Conservation (phyloP, 805 yeast species). For the Clavispora fructus region DNA sequence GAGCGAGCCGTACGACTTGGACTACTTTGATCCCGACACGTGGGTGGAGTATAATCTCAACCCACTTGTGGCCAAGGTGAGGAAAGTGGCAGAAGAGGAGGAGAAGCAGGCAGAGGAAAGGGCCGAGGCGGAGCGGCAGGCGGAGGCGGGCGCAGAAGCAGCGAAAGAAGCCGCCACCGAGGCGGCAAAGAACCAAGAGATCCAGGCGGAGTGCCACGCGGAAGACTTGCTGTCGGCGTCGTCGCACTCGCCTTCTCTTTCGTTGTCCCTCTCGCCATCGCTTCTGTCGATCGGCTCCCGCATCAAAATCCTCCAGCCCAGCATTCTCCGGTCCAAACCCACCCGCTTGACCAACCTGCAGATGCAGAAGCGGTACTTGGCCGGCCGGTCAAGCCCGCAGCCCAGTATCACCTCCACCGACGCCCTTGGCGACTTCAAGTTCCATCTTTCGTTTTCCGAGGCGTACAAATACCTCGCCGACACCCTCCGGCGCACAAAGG, state of each 20-base stretch:
- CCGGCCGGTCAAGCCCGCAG: conserved; percentile 13
- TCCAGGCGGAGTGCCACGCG: background rate
- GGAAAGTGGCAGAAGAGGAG: conserved; percentile 22
- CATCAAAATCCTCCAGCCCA: conserved; percentile 10
- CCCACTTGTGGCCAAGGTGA: conserved; percentile 56
- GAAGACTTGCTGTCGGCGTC: background rate
- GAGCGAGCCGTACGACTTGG: conserved; percentile 55
- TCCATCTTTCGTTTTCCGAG: conserved; percentile 43
- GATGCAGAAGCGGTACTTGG: conserved; percentile 21
- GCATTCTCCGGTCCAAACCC: conserved; percentile 10
- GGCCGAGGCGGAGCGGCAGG: background rate
- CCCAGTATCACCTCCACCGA: background rate
- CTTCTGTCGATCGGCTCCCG: conserved; percentile 18
- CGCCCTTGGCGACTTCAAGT: conserved; percentile 5
- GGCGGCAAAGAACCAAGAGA: too few relatives aligned
- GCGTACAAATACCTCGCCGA: conserved; percentile 60
- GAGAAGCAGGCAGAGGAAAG: too few relatives aligned
- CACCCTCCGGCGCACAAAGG: conserved; percentile 55
- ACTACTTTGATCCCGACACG: conserved; percentile 71
- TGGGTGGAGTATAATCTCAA: conserved; percentile 76
- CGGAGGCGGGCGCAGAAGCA: background rate
- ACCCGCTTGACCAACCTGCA: conserved; percentile 17
- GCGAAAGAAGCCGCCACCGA: too few relatives aligned
- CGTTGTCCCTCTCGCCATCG: background rate
- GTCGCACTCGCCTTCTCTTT: background rate